These are phyloP conservation scores for Pythium phragmitis DNA, from an alignment of 352 stramenopile species.

Conservation along the genomic window DNA sequence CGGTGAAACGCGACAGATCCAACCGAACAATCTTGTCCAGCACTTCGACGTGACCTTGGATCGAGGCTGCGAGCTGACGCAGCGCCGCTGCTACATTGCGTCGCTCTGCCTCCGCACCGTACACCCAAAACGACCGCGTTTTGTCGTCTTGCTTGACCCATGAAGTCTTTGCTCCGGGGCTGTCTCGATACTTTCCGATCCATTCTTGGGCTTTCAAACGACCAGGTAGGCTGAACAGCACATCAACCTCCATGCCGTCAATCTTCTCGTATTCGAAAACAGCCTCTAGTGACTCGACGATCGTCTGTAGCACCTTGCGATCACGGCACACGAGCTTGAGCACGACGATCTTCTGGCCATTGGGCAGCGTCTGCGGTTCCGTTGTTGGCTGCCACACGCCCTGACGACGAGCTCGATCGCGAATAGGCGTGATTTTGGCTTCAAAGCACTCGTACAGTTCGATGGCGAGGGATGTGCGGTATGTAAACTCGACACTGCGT, in stretches of 20 bases:
- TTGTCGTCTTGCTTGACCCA: slow-evolving; percentile 11
- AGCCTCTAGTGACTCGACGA: slow-evolving; percentile 7
- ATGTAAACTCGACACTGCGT: slow-evolving; percentile 20
- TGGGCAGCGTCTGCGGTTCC: not conserved
- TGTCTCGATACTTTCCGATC: not conserved
- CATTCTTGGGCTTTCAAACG: slow-evolving; percentile 11
- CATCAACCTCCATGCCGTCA: not conserved
- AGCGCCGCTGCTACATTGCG: not conserved
- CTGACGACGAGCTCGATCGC: not conserved
- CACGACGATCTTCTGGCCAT: slow-evolving; percentile 13
- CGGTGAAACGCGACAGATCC: not conserved
- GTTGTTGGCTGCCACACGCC: not conserved
- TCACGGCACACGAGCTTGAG: slow-evolving; percentile 15
- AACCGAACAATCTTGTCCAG: slow-evolving; percentile 20
- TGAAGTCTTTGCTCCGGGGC: not conserved
- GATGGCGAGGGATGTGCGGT: slow-evolving; percentile 5
- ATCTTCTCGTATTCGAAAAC: slow-evolving; percentile 14
- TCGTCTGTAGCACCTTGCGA: not conserved
- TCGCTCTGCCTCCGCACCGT: not conserved
- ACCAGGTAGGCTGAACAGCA: slow-evolving; percentile 16
- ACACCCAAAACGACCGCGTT: slow-evolving; percentile 10
- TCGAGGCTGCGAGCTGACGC: not conserved
- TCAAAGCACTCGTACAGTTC: slow-evolving; percentile 17
- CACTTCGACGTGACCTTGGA: slow-evolving; percentile 17
- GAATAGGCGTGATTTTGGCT: not conserved